Evolutionary conservation across 805 yeast species (phyloP).

Genomic region (Clavispora vitiphila): DNA sequence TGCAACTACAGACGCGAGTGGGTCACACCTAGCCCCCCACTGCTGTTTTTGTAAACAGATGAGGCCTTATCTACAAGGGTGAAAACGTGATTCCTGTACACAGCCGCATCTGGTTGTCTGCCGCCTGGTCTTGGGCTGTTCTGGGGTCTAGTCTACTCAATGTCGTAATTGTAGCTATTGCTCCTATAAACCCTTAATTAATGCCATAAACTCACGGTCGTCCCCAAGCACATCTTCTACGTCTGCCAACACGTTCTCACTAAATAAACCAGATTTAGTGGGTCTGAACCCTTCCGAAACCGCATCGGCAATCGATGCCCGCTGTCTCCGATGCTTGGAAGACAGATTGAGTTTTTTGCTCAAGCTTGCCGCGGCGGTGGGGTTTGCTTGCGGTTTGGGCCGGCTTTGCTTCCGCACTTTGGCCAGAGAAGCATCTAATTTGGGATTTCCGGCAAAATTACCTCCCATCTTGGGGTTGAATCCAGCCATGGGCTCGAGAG

Average conservation of each 20-base stretch:
- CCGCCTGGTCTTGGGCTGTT: no score
- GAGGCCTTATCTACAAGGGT: no score
- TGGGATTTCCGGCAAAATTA: slow-evolving; percentile 15
- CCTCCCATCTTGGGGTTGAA: slow-evolving; percentile 24
- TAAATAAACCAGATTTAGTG: slow-evolving; percentile 71
- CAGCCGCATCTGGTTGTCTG: no score
- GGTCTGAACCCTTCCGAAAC: slow-evolving; percentile 70
- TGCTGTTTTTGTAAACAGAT: no score
- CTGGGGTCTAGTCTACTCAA: no score
- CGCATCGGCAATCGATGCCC: slow-evolving; percentile 70
- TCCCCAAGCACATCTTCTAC: slow-evolving; percentile 68
- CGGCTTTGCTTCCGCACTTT: slow-evolving; percentile 7
- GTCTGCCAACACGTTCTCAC: slow-evolving; percentile 67
- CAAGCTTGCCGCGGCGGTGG: slow-evolving; percentile 4
- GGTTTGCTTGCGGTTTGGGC: slow-evolving; percentile 9
- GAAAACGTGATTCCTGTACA: no score
- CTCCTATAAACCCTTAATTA: slow-evolving; percentile 25
- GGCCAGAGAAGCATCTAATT: background rate
- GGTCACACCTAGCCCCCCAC: no score
- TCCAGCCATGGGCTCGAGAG: slow-evolving; percentile 22
- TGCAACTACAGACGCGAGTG: no score
- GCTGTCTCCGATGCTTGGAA: slow-evolving; percentile 41
- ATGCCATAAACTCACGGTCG: slow-evolving; percentile 41
- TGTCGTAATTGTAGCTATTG: background rate
- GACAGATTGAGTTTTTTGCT: slow-evolving; percentile 14